These are phyloP conservation scores for Calonectria pteridis DNA, from an alignment of 2,329 filamentous ascomycete genomes.

Conservation along the genomic window DNA sequence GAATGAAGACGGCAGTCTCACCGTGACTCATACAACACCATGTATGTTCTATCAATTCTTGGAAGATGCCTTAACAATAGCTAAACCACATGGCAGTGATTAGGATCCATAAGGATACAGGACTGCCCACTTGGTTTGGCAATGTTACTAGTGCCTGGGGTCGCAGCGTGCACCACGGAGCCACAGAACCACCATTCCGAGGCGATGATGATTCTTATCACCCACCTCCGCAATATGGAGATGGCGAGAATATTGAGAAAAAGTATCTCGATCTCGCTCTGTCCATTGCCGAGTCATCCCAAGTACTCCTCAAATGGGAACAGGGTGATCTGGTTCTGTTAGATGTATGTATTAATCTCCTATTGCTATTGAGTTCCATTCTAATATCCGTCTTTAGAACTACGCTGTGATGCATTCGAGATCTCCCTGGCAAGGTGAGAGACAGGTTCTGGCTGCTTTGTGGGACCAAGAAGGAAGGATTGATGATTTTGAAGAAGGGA, in stretches of 20 bases:
- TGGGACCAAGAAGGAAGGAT: conserved; percentile 47
- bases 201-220: conserved; percentile 51
- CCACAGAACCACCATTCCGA: conserved; percentile 46
- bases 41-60: conserved; percentile 41
- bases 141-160: conserved; percentile 53
- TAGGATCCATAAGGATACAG: not conserved
- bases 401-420: conserved; percentile 51
- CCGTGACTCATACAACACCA: conserved; percentile 49
- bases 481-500: conserved; percentile 42
- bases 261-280: conserved; percentile 47
- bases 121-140: conserved; percentile 40
- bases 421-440: conserved; percentile 46
- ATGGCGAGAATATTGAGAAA: conserved; percentile 46
- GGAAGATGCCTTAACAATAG: too few relatives aligned
- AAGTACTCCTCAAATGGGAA: conserved; percentile 46
- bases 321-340: conserved; percentile 47
- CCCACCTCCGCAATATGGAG: conserved; percentile 47
- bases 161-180: conserved; percentile 48
- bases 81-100: not conserved
- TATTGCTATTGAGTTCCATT: not conserved
- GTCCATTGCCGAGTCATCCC: conserved; percentile 39
- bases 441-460: conserved; percentile 48
- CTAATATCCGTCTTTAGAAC: conserved; percentile 40
- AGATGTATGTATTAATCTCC: conserved; percentile 39
- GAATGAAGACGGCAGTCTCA: conserved; percentile 51